These are phyloP conservation scores for Naganishia randhawae DNA, from an alignment of 768 basidiomycete genomes.

Conservation along the genomic window DNA sequence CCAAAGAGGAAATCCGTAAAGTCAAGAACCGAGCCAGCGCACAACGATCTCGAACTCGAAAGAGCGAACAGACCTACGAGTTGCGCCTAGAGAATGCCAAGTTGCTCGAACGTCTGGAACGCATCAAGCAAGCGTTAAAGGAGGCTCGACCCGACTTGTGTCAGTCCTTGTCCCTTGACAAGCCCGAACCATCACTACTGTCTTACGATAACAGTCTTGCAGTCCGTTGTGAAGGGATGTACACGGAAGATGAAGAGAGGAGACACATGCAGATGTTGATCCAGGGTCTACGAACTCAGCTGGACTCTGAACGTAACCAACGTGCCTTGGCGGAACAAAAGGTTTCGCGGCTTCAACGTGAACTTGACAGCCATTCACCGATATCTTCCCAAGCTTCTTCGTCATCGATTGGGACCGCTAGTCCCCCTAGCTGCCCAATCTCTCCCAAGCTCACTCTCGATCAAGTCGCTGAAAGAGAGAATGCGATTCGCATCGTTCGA, in stretches of 20 bases:
- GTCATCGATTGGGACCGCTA: neutral
- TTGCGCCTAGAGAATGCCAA: slow-evolving; percentile 25
- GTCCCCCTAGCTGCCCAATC: neutral
- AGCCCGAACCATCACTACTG: neutral
- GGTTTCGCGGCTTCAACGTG: slow-evolving; percentile 9
- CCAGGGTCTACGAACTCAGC: slow-evolving; percentile 21
- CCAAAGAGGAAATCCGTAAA: slow-evolving; percentile 33
- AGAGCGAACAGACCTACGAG: slow-evolving; percentile 23
- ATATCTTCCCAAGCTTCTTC: neutral
- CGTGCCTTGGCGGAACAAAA: slow-evolving; percentile 26
- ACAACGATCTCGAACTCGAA: slow-evolving; percentile 27
- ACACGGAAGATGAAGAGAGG: slow-evolving; percentile 27
- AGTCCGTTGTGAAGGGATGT: neutral
- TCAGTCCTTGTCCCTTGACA: slow-evolving; percentile 9
- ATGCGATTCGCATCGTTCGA: slow-evolving; percentile 4
- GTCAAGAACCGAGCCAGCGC: slow-evolving; percentile 32
- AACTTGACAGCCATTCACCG: neutral
- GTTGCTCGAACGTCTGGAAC: slow-evolving; percentile 26
- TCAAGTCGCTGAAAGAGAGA: slow-evolving; percentile 16
- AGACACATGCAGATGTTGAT: slow-evolving; percentile 28
- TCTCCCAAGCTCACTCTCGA: slow-evolving; percentile 18
- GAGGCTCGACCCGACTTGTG: slow-evolving; percentile 11
- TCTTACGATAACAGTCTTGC: neutral
- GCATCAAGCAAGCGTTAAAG: slow-evolving; percentile 7
- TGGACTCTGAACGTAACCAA: slow-evolving; percentile 19